Conservation (phyloP, 2,329 filamentous ascomycete species). For the Chaetomium sp. region DNA sequence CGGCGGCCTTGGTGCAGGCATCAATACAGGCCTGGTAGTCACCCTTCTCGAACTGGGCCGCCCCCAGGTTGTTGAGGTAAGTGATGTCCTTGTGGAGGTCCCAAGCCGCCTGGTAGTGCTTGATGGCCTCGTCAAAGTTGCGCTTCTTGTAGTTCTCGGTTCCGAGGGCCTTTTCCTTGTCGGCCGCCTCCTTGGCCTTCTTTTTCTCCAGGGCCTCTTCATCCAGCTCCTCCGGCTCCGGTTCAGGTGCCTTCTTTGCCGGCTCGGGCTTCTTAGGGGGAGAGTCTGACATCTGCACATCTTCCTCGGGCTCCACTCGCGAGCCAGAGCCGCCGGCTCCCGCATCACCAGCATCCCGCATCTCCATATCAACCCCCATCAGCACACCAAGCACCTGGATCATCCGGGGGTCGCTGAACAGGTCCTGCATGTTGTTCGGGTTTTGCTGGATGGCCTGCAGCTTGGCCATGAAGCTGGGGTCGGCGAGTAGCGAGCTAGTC, state of each 20-base stretch:
- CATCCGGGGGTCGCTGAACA: slow-evolving; percentile 89
- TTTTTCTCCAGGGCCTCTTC: slow-evolving; percentile 83
- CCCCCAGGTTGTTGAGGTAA: slow-evolving; percentile 94
- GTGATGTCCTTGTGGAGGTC: slow-evolving; percentile 94
- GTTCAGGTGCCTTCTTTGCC: slow-evolving; percentile 59
- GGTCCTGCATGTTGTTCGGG: slow-evolving; percentile 73
- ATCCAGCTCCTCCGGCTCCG: slow-evolving; percentile 65
- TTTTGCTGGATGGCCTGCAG: slow-evolving; percentile 79
- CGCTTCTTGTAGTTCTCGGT: slow-evolving; percentile 98
- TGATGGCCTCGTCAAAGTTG: slow-evolving; percentile 91
- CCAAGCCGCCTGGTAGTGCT: slow-evolving; percentile 95
- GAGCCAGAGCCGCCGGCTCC: slow-evolving; percentile 38
- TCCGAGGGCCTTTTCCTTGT: slow-evolving; percentile 91
- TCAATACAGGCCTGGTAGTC: slow-evolving; percentile 88
- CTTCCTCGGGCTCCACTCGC: slow-evolving; percentile 63
- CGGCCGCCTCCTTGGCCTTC: slow-evolving; percentile 88
- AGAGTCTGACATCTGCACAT: slow-evolving; percentile 78
- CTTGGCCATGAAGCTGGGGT: slow-evolving; percentile 87
- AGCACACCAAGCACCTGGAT: slow-evolving; percentile 91
- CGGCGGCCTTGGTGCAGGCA: slow-evolving; percentile 81
- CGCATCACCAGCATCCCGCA: slow-evolving; percentile 48
- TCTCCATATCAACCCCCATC: slow-evolving; percentile 89
- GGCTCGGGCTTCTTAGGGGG: slow-evolving; percentile 47
- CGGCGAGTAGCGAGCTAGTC: slow-evolving; percentile 78
- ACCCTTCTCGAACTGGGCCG: slow-evolving; percentile 93